phyloP scores from a whole-genome alignment of 2,329 filamentous ascomycete genomes.

The Sclerotinia subarctica region DNA sequence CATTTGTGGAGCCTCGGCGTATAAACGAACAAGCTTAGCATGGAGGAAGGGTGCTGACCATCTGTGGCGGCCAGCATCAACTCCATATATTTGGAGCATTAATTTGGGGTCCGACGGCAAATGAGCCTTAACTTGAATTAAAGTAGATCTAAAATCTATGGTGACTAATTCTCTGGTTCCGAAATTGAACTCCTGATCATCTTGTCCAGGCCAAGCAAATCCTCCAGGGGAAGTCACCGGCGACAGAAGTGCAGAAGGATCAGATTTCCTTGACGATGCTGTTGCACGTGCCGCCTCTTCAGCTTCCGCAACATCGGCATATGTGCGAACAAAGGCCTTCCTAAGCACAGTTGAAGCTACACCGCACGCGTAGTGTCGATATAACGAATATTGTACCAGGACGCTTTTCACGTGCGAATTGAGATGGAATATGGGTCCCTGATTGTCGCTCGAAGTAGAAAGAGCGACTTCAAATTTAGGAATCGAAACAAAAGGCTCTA shows the following conservation, averaged over 20 bases:
- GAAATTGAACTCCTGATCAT: constrained; percentile 27
- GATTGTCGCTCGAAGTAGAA: constrained; percentile 78
- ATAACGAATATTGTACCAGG: constrained; percentile 84
- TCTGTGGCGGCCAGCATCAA: constrained; percentile 80
- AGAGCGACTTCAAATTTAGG: constrained; percentile 85
- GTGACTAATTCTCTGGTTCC: constrained; percentile 64
- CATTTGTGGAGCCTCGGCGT: constrained; percentile 82
- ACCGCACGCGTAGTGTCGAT: constrained; percentile 85
- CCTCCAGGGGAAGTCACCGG: constrained; percentile 34
- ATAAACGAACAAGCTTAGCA: constrained; percentile 76
- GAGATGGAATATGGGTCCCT: constrained; percentile 84
- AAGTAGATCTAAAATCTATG: constrained; percentile 74
- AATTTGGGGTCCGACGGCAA: constrained; percentile 87
- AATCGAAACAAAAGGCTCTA: constrained; percentile 80
- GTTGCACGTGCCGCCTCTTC: constrained; percentile 37
- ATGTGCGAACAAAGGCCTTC: constrained; percentile 61
- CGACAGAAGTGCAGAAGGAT: constrained; percentile 31
- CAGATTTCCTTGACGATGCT: constrained; percentile 19
- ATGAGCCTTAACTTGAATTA: constrained; percentile 83
- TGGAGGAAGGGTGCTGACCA: constrained; percentile 82
- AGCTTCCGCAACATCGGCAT: constrained; percentile 45
- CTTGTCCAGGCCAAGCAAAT: constrained; percentile 16
- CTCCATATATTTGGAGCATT: constrained; percentile 81
- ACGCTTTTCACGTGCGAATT: constrained; percentile 78
- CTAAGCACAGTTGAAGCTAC: constrained; percentile 74